phyloP scores from a whole-genome alignment of 2,329 filamentous ascomycete genomes.

The Metarhizium brunneum region DNA sequence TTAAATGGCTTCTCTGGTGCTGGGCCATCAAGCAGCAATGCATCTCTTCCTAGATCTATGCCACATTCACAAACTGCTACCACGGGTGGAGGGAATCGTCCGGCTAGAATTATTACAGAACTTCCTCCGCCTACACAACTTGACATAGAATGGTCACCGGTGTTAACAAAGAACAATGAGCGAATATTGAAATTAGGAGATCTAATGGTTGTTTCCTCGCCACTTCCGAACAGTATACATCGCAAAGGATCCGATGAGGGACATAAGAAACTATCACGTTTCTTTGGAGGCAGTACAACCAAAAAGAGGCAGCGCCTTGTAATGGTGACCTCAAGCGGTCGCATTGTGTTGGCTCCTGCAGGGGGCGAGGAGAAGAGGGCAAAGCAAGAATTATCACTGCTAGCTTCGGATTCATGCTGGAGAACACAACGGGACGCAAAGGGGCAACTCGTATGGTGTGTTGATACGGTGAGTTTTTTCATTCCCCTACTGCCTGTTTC shows the following conservation, averaged over 20 bases:
- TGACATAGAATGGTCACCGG: slow-evolving; percentile 97
- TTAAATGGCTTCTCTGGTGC: slow-evolving; percentile 47
- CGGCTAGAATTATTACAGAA: slow-evolving; percentile 83
- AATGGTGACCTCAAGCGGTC: slow-evolving; percentile 86
- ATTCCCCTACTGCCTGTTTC: not conserved
- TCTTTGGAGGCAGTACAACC: slow-evolving; percentile 82
- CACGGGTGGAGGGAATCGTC: slow-evolving; percentile 44
- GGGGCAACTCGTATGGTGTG: slow-evolving; percentile 77
- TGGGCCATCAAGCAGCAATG: slow-evolving; percentile 16
- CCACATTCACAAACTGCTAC: slow-evolving; percentile 27
- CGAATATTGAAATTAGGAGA: slow-evolving; percentile 92
- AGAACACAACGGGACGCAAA: slow-evolving; percentile 77
- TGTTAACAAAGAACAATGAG: slow-evolving; percentile 83
- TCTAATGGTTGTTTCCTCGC: slow-evolving; percentile 71
- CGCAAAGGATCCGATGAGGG: slow-evolving; percentile 62
- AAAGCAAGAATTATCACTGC: slow-evolving; percentile 83
- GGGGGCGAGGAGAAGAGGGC: slow-evolving; percentile 94
- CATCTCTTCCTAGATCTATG: slow-evolving; percentile 17
- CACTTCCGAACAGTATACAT: slow-evolving; percentile 64
- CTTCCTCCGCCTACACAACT: slow-evolving; percentile 92
- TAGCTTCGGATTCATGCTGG: slow-evolving; percentile 68
- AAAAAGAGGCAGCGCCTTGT: slow-evolving; percentile 92
- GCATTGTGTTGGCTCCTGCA: slow-evolving; percentile 81
- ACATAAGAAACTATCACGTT: slow-evolving; percentile 84
- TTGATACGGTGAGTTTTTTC: slow-evolving; percentile 74